These are phyloP conservation scores for Dendrobium nobile DNA, from an alignment of 106 monocot species.

Conservation along the genomic window DNA sequence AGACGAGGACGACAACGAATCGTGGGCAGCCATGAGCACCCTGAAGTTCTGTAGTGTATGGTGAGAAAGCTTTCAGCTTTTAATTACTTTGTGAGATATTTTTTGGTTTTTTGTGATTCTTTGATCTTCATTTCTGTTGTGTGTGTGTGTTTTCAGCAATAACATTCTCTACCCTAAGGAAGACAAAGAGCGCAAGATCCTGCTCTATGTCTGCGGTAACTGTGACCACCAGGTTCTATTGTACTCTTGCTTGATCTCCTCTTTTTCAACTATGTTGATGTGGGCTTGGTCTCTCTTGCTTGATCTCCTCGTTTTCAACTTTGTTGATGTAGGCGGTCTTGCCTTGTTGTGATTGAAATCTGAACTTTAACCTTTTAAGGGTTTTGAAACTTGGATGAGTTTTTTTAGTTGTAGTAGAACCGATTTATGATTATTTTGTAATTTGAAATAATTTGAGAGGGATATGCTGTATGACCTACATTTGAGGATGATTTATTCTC, in stretches of 20 bases:
- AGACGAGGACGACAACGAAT: not conserved
- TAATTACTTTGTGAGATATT: not conserved
- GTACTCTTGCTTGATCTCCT: not conserved
- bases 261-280: not conserved
- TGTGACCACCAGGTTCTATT: constrained; percentile 20
- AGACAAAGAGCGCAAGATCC: constrained; percentile 24
- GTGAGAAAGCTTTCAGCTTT: not conserved
- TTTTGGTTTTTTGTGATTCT: not conserved
- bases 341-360: not conserved
- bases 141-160: constrained; percentile 9
- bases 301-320: not conserved
- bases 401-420: not conserved
- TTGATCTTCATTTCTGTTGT: not conserved
- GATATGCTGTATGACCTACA: not conserved
- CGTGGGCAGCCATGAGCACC: constrained; percentile 14
- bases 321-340: not conserved
- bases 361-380: not conserved
- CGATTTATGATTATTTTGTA: not conserved
- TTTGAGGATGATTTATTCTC: not conserved
- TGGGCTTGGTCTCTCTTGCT: not conserved
- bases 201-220: constrained; percentile 29
- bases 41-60: constrained; percentile 25
- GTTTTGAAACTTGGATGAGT: not conserved
- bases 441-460: not conserved
- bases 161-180: constrained; percentile 30